phyloP scores from a whole-genome alignment of 176 grass and related monocot genomes.

The Triticum timopheevii region DNA sequence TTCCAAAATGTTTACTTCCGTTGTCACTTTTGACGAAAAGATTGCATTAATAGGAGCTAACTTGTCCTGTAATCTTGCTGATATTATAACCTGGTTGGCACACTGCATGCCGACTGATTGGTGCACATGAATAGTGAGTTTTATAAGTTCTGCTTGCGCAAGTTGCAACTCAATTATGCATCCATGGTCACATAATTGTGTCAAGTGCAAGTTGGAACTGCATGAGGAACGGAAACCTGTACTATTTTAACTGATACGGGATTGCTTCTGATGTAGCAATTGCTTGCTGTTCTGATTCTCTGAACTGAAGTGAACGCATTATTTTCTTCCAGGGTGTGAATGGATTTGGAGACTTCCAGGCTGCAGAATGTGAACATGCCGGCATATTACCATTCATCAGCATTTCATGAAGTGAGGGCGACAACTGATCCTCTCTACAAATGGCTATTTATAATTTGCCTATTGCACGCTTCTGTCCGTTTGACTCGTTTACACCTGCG shows the following conservation, averaged over 20 bases:
- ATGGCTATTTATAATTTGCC: background rate
- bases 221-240: background rate
- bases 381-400: background rate
- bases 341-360: background rate
- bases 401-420: background rate
- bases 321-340: background rate
- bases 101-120: background rate
- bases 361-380: background rate
- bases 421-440: background rate
- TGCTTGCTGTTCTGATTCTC: constrained; percentile 4
- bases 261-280: background rate
- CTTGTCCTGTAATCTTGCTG: background rate
- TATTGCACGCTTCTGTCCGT: background rate
- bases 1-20: constrained; percentile 9
- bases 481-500: background rate
- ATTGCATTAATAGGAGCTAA: background rate
- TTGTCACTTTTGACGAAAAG: constrained; percentile 11
- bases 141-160: background rate
- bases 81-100: background rate
- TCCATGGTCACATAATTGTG: background rate
- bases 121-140: background rate
- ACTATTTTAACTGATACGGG: background rate
- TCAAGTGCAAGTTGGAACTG: background rate
- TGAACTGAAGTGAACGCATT: background rate
- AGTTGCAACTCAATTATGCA: background rate